A percentile compares a stretch with the other conserved stretches of the same genome.
These are phyloP conservation scores for Citrullus mucosospermus DNA, from an alignment of 306 rosid genomes.

Conservation along the genomic window DNA sequence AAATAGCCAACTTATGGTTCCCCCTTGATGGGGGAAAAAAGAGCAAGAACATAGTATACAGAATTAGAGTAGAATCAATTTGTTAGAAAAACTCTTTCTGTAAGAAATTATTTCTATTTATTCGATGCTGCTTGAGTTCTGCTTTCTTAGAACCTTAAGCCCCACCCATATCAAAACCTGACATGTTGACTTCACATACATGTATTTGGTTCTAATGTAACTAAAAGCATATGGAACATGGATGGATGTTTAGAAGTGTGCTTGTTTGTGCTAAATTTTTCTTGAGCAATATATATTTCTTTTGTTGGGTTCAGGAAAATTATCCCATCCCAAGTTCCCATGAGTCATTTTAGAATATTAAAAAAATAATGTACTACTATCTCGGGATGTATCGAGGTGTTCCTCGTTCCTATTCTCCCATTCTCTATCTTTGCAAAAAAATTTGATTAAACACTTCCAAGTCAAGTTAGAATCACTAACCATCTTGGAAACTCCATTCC, in stretches of 20 bases:
- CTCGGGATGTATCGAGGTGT: no score
- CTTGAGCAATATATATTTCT: neutral
- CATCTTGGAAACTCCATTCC: no score
- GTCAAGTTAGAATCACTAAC: no score
- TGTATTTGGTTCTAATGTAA: slow-evolving; percentile 4
- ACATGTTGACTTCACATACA: neutral
- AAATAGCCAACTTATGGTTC: neutral
- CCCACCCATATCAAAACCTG: neutral
- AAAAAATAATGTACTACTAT: no score
- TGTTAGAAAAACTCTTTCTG: slow-evolving; percentile 1
- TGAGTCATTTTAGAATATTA: neutral
- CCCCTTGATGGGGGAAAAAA: neutral
- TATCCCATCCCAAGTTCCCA: neutral
- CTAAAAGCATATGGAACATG: neutral
- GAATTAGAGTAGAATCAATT: neutral
- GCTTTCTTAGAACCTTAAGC: slow-evolving; percentile 8
- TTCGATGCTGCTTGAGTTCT: slow-evolving; percentile 6
- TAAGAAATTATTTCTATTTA: neutral
- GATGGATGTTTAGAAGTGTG: neutral
- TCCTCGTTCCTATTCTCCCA: neutral
- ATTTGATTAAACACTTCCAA: no score
- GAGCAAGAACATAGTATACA: neutral
- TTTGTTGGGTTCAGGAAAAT: neutral
- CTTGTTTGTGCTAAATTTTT: neutral
- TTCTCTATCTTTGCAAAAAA: neutral